These are phyloP conservation scores for Domatiomyces catenatus DNA, from an alignment of 2,329 filamentous ascomycete species.

Conservation along the genomic window DNA sequence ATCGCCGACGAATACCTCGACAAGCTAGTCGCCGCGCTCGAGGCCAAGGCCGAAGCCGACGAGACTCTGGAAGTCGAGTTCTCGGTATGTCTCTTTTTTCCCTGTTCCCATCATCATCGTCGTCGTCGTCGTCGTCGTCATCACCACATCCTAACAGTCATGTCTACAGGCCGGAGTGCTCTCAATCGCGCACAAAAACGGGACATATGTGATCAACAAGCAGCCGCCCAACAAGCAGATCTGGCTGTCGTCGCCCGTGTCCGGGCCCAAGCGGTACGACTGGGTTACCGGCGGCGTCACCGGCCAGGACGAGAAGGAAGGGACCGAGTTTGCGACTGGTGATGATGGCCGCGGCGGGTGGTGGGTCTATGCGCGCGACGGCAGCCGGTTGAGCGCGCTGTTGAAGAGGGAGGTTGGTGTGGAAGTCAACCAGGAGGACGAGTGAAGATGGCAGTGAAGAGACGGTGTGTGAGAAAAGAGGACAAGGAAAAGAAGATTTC, in stretches of 20 bases:
- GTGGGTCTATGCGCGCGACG: conserved; percentile 82
- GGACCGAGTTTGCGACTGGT: conserved; percentile 37
- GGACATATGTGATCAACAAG: conserved; percentile 93
- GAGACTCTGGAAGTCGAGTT: conserved; percentile 74
- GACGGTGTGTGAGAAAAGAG: conserved; percentile 1
- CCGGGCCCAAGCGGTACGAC: conserved; percentile 86
- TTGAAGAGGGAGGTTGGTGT: conserved; percentile 63
- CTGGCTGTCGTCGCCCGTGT: conserved; percentile 84
- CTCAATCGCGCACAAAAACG: conserved; percentile 53
- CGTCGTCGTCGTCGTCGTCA: not conserved
- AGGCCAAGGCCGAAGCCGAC: conserved; percentile 53
- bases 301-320: conserved; percentile 63
- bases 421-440: conserved; percentile 32
- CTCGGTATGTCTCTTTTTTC: conserved; percentile 43
- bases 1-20: conserved; percentile 62
- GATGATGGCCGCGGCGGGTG: conserved; percentile 37
- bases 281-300: conserved; percentile 57
- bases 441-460: not conserved
- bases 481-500: not conserved
- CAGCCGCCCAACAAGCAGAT: conserved; percentile 96
- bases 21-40: conserved; percentile 43
- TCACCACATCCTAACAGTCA: not conserved
- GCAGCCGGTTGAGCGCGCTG: conserved; percentile 56
- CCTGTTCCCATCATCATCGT: not conserved
- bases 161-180: conserved; percentile 62